Conservation (phyloP, 208 protist genomes). For the Wallacemonas sp. region DNA sequence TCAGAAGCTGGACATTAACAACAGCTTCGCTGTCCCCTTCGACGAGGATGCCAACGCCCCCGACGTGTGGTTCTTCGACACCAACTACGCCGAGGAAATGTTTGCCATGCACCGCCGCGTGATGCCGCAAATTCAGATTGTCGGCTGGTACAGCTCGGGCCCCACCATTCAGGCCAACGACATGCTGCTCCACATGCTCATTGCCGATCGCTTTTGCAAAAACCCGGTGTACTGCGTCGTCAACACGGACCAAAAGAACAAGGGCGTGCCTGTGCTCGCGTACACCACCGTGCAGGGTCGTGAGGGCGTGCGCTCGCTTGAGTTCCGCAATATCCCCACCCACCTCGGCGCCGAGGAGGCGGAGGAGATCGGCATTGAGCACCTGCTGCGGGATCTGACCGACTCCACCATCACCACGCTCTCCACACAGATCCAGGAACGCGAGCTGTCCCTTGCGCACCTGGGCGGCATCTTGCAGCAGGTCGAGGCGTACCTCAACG, state of each 20-base stretch:
- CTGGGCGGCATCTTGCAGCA: conserved; percentile 86
- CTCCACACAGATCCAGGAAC: conserved; percentile 92
- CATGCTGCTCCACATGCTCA: conserved; percentile 97
- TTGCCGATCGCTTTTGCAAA: conserved; percentile 90
- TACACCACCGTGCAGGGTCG: conserved; percentile 89
- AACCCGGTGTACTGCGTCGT: conserved; percentile 94
- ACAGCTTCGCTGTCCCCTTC: conserved; percentile 99
- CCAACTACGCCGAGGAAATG: conserved; percentile 96
- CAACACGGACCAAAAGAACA: conserved; percentile 87
- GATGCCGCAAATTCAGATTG: conserved; percentile 96
- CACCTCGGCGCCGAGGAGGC: conserved; percentile 96
- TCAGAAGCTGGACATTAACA: conserved; percentile 92
- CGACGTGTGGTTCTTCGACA: conserved; percentile 99
- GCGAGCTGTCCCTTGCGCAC: conserved; percentile 93
- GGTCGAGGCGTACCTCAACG: conserved; percentile 91
- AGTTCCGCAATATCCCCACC: conserved; percentile 91
- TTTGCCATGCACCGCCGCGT: conserved; percentile 99
- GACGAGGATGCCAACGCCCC: conserved; percentile 98
- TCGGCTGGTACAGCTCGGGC: conserved; percentile 99
- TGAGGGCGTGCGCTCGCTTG: conserved; percentile 68
- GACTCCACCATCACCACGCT: conserved; percentile 96
- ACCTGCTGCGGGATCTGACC: conserved; percentile 98
- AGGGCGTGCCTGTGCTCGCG: conserved; percentile 85
- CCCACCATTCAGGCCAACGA: conserved; percentile 95
- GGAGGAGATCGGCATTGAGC: conserved; percentile 99